phyloP scores from a whole-genome alignment of 139 green algal genomes.

The Chlorella vulgaris region DNA sequence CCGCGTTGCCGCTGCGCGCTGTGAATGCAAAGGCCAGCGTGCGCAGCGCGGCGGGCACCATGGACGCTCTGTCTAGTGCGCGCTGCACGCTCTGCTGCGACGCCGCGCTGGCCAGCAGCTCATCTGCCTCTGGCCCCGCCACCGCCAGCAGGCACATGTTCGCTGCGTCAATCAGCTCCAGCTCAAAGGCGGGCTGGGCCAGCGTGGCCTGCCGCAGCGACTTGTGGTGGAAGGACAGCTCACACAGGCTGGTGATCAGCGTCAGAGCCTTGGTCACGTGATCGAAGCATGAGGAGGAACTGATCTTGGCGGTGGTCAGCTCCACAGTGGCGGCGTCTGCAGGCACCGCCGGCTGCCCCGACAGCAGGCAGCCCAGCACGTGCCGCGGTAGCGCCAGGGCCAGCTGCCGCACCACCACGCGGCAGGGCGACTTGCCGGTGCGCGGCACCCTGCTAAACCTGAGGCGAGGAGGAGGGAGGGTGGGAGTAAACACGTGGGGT shows the following conservation, averaged over 20 bases:
- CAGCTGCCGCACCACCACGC: not conserved
- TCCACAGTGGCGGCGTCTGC: conserved; percentile 2
- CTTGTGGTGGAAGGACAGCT: conserved; percentile 22
- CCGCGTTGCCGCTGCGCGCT: not conserved
- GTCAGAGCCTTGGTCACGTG: conserved; percentile 38
- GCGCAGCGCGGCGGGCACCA: conserved; percentile 47
- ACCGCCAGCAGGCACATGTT: conserved; percentile 48
- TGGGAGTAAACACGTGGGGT: not conserved
- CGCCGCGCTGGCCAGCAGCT: not conserved
- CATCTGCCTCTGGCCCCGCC: conserved; percentile 35
- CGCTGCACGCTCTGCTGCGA: conserved; percentile 12
- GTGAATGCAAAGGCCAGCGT: conserved; percentile 42
- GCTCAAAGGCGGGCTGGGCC: conserved; percentile 20
- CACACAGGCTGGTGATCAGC: conserved; percentile 29
- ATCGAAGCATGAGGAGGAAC: conserved; percentile 15
- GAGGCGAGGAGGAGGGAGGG: not conserved
- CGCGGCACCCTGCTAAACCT: conserved; percentile 21
- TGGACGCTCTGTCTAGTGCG: conserved; percentile 29
- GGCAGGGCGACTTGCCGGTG: not conserved
- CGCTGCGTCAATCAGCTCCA: conserved; percentile 39
- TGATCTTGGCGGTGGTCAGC: conserved; percentile 18
- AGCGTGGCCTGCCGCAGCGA: conserved; percentile 14
- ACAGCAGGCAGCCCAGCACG: conserved; percentile 41
- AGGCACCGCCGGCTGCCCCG: conserved; percentile 30
- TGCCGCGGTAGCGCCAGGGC: conserved; percentile 29